Conservation (phyloP, 176 grass and related monocot species). For the Bromus sterilis region DNA sequence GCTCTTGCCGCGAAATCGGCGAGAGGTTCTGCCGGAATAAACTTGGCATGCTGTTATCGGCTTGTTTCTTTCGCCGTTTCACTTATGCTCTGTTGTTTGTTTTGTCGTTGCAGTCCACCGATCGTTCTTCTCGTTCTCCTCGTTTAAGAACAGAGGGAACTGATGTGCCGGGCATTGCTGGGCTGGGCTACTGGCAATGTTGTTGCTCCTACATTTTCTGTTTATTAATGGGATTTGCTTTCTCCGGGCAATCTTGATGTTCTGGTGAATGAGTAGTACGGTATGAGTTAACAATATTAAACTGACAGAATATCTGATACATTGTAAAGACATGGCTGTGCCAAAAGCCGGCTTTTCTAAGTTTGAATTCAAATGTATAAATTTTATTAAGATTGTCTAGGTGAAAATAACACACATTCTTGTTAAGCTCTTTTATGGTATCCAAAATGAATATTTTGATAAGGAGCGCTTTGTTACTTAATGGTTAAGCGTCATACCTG, state of each 20-base stretch:
- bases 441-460: no score
- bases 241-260: not conserved
- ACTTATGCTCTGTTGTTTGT: slow-evolving; percentile 6
- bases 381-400: no score
- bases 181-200: not conserved
- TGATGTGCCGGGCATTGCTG: slow-evolving; percentile 16
- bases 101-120: slow-evolving; percentile 37
- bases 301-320: no score
- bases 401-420: no score
- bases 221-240: not conserved
- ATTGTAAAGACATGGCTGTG: no score
- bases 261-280: not conserved
- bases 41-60: not conserved
- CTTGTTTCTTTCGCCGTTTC: not conserved
- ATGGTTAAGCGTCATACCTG: no score
- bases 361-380: no score
- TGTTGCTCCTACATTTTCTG: not conserved
- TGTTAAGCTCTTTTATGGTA: no score
- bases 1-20: slow-evolving; percentile 29
- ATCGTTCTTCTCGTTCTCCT: slow-evolving; percentile 52
- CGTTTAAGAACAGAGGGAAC: slow-evolving; percentile 41
- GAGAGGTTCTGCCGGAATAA: slow-evolving; percentile 30
- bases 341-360: no score
- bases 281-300: not conserved
- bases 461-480: no score